Evolutionary conservation across 352 stramenopile genomes (phyloP).

Genomic region (Phytopythium boreale): DNA sequence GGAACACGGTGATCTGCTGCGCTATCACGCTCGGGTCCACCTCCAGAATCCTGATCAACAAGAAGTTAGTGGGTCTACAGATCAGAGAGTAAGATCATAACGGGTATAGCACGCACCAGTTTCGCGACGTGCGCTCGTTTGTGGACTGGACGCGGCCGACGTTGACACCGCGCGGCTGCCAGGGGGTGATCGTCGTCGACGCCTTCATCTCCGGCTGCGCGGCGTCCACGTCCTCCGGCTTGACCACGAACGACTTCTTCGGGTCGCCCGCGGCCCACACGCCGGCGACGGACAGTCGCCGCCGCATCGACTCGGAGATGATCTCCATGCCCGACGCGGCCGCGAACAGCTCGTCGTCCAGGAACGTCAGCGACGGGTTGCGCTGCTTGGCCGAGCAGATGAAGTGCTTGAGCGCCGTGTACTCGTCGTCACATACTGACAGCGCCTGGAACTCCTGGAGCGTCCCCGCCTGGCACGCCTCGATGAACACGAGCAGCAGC

Average conservation of each 20-base stretch:
- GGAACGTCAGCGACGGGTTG: slow-evolving; percentile 56
- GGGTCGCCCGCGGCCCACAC: slow-evolving; percentile 58
- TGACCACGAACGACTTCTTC: slow-evolving; percentile 65
- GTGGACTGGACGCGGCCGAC: slow-evolving; percentile 24
- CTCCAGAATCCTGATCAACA: slow-evolving; percentile 57
- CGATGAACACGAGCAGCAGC: slow-evolving; percentile 63
- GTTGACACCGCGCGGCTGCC: slow-evolving; percentile 46
- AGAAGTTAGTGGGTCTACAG: not conserved
- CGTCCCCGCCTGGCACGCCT: slow-evolving; percentile 55
- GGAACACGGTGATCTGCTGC: slow-evolving; percentile 82
- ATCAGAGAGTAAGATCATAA: not conserved
- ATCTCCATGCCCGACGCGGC: slow-evolving; percentile 71
- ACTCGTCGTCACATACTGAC: slow-evolving; percentile 68
- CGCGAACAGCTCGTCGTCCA: slow-evolving; percentile 73
- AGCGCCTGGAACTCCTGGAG: slow-evolving; percentile 60
- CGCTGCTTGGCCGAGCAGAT: slow-evolving; percentile 62
- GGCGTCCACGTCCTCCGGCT: slow-evolving; percentile 34
- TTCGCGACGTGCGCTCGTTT: slow-evolving; percentile 29
- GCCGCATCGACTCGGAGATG: slow-evolving; percentile 70
- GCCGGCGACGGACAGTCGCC: slow-evolving; percentile 68
- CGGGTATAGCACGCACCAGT: slow-evolving; percentile 48
- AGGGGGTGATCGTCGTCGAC: slow-evolving; percentile 47
- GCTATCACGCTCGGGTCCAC: slow-evolving; percentile 75
- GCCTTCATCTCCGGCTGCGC: slow-evolving; percentile 18
- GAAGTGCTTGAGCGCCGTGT: slow-evolving; percentile 66